Evolutionary conservation across 768 basidiomycete genomes (phyloP).

Genomic region (Hygrocybe punicea): DNA sequence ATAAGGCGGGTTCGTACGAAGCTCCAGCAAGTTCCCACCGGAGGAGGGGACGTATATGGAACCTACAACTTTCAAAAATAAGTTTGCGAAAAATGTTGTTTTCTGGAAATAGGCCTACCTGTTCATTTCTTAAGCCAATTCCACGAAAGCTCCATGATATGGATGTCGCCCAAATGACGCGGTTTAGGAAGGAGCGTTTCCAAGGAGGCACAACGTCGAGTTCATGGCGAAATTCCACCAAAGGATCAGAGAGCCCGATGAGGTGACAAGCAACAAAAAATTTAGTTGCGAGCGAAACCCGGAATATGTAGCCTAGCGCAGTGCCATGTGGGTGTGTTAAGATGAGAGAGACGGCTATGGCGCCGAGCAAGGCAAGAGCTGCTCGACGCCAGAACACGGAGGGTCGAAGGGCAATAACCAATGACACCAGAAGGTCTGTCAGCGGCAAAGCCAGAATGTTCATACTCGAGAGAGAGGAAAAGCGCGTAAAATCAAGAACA

Average conservation of each 20-base stretch:
- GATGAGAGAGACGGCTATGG: neutral
- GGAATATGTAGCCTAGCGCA: conserved; percentile 16
- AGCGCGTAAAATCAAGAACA: no score
- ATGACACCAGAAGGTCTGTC: neutral
- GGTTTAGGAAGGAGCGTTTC: conserved; percentile 8
- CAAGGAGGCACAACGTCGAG: conserved; percentile 11
- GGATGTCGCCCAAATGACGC: conserved; percentile 16
- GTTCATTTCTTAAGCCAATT: conserved; percentile 18
- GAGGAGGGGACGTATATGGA: conserved; percentile 4
- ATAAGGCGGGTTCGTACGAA: conserved; percentile 11
- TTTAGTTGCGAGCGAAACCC: conserved; percentile 11
- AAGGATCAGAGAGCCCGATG: conserved; percentile 15
- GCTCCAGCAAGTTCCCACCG: neutral
- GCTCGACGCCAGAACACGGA: neutral
- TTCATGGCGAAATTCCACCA: conserved; percentile 14
- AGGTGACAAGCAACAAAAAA: conserved; percentile 19
- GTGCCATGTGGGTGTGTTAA: conserved; percentile 12
- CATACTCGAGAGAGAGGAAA: no score
- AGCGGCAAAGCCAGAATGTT: neutral
- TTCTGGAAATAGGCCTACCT: conserved; percentile 2
- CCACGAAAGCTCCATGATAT: conserved; percentile 15
- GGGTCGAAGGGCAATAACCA: neutral
- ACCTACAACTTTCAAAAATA: neutral
- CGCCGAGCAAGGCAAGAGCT: neutral
- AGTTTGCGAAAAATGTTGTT: neutral